Evolutionary conservation across 371 early-diverging fungal genomes (phyloP), one percentile per base, ranked within the genome.

Genomic region (Quaeritorhiza haematococci): DNA sequence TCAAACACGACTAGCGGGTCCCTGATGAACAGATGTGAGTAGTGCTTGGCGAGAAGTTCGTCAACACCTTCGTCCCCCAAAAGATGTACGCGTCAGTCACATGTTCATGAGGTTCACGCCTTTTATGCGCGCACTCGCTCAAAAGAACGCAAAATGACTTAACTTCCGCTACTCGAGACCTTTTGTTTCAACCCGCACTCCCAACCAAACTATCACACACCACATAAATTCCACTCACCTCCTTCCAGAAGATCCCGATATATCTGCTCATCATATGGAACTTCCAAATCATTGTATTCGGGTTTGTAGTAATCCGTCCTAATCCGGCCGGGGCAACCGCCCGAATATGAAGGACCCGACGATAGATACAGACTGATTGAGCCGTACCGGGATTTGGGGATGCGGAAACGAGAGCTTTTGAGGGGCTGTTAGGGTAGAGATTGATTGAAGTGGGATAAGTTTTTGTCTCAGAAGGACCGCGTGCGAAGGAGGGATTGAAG

Each of bases 1-100:
- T 86, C 73, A 64, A 92, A 98, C 23, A 96, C 84, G 10, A 98
- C 95, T 33, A 99, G 80, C 33, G 99, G 99, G 66, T 99, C 99
- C 32, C 99, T 88, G 53, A 98, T 96, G 66, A 98, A 99, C 57
- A 99, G 76, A 71, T 98, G 98, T 0, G 97, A 83, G 61, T 96
- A 79, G 76, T 99, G 99, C 44, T 78, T 84, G 23, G 98, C 94
- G 48, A 99, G 74, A 55, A 84, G 71, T 33, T 90, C 86, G 69
- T 99, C 99, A 26, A 98, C 82, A 7, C 82, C n/a, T n/a, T n/a
- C n/a, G n/a, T n/a, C n/a, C n/a, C n/a, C n/a, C n/a, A n/a, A n/a
- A n/a, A n/a, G n/a, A n/a, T 35, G 8, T n/a, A n/a, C n/a, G n/a
- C n/a, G n/a, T n/a, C n/a, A n/a, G n/a, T n/a, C n/a, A n/a, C n/a